A percentile compares a stretch with the other conserved stretches of the same genome.
These are phyloP conservation scores for Zangia roseola DNA, from an alignment of 768 basidiomycete species.

Conservation along the genomic window DNA sequence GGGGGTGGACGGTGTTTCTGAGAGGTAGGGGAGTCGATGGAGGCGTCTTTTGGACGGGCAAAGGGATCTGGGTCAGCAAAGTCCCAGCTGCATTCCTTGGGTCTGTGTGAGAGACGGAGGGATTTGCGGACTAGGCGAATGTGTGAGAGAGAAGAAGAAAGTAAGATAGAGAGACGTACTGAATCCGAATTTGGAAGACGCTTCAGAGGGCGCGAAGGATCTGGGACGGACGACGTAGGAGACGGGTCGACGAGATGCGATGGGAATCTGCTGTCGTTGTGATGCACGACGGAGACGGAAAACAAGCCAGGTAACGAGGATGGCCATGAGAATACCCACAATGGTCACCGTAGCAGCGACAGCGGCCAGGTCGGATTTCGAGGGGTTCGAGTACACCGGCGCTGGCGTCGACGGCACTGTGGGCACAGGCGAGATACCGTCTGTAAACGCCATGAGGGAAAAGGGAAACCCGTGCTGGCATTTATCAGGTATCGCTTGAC, in stretches of 20 bases:
- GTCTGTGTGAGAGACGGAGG: slow-evolving; percentile 21
- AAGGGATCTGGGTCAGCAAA: slow-evolving; percentile 31
- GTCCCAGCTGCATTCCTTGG: slow-evolving; percentile 26
- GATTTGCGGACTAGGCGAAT: slow-evolving; percentile 22
- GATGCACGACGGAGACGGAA: slow-evolving; percentile 22
- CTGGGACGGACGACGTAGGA: slow-evolving; percentile 19
- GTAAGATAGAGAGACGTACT: slow-evolving; percentile 9
- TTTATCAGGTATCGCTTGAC: no score
- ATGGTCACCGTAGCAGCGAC: slow-evolving; percentile 25
- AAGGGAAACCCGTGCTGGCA: no score
- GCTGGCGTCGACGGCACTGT: slow-evolving; percentile 5
- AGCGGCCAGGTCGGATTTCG: slow-evolving; percentile 16
- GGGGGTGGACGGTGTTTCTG: slow-evolving; percentile 19
- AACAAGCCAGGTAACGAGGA: slow-evolving; percentile 26
- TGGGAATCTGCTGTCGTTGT: background rate
- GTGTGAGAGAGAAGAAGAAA: background rate
- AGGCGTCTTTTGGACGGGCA: background rate
- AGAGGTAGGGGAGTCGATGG: background rate
- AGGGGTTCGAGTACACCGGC: slow-evolving; percentile 20
- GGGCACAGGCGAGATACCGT: background rate
- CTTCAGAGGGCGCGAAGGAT: slow-evolving; percentile 24
- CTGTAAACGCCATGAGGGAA: background rate
- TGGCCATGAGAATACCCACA: slow-evolving; percentile 25
- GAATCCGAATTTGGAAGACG: slow-evolving; percentile 30
- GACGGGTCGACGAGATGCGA: background rate